Base-by-base conservation (phyloP, 1,284 basidiomycete species). In the Ceratobasidium sp. region DNA sequence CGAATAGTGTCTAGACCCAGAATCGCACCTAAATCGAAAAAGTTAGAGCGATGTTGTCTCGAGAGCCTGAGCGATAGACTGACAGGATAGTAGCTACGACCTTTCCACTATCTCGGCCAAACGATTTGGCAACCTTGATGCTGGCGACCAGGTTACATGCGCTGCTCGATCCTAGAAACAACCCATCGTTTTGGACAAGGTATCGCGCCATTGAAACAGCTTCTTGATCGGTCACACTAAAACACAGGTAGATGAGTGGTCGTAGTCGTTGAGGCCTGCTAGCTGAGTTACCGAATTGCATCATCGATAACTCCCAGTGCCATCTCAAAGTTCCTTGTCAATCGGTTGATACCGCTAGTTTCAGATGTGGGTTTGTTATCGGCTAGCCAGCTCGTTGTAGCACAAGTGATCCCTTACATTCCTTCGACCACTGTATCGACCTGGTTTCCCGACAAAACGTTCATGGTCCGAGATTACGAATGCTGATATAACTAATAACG, bases 71-170 rank as follows among this genome's bases (percentile, higher is more conserved):
- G 60, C 40, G 5, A 51, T 75, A 33, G 13, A 86, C 92, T 81
- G 82, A 96, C 92, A 97, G 82, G 75, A 97, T 91, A 0, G 96
- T 97, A n/a, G 95, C 95, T 51, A 97, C 83, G 7, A 88, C 87
- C 85, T 93, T 87, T 61, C 92, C 89, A 58, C 91, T 86, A 64
- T 78, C n/a, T 82, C 81, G 49, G 7, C 90, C 90, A 87, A 93
- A 89, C 81, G 90, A 90, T 82, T 92, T 92, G 0, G 90, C 92
- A 5, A 95, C 87, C 81, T 93, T 92, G 13, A 98, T 89, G 81
- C 94, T 95, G 0, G 97, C 95, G 18, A 98, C 91, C 46, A 99
- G 89, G 84, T 99, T 99, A 83, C 97, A 98, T 0, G 98, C 97
- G 81, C 95, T 97, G 77, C 96, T 98, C 0, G 96, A 98, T 4